Evolutionary conservation across 2,329 filamentous ascomycete genomes (phyloP), one percentile per base, ranked within the genome.

Genomic region (Taxawa tesnikishii): DNA sequence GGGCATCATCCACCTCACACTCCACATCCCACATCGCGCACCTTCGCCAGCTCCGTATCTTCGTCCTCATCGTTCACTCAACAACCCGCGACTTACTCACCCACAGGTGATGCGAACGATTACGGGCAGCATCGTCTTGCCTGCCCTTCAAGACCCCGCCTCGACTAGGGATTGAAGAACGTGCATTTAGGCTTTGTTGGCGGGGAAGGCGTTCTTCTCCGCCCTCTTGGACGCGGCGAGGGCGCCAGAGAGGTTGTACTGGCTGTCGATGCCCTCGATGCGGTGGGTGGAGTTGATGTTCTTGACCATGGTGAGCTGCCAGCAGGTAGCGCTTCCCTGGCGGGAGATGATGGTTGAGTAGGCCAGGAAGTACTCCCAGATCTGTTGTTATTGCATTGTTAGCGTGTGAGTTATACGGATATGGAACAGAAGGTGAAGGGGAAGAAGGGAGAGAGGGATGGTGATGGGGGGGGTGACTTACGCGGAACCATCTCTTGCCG

Each of bases 401-500:
- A n/a, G n/a, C n/a, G n/a, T n/a, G n/a, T n/a, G n/a, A n/a, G n/a
- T n/a, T n/a, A n/a, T n/a, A n/a, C n/a, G n/a, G n/a, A n/a, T n/a
- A n/a, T n/a, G n/a, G n/a, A n/a, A n/a, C n/a, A n/a, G 11, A 13
- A 14, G 16, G 15, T 26, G 12, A 16, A 24, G 14, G 9, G 11
- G 8, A 29, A 13, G 24, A 2, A 17, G 4, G 3, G 15, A 4
- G n/a, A 29, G 19, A 23, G 26, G 27, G 18, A 15, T 15, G 33
- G 33, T 15, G 38, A 15, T 15, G n/a, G n/a, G n/a, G n/a, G 32
- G 26, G 6, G 13, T 17, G 39, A 68, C 80, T 66, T 70, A 87
- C 82, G 58, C 88, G 78, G 74, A 83, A 98, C 90, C 90, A 98
- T 53, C 83, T 72, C 54, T 80, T 77, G 51, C 90, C 90, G 55